phyloP scores from a whole-genome alignment of 2,329 filamentous ascomycete genomes.

The Apiospora kogelbergensis region DNA sequence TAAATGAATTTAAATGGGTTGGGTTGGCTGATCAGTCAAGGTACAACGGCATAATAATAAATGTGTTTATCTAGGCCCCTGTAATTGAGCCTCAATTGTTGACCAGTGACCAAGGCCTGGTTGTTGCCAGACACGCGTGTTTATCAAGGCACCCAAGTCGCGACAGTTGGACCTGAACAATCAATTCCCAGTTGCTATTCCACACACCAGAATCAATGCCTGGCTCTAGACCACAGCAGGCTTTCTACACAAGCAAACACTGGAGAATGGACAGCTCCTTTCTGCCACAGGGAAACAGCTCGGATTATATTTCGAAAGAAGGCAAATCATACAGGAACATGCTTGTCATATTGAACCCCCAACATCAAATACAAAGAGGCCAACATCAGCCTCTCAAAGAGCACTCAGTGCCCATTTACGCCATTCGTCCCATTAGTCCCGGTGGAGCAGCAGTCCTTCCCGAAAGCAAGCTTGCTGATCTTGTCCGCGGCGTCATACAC shows the following conservation, averaged over 20 bases:
- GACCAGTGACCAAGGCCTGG: too few species aligned
- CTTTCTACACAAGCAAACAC: too few species aligned
- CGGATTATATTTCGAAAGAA: background rate
- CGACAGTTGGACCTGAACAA: too few species aligned
- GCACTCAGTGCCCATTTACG: background rate
- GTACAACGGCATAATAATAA: too few species aligned
- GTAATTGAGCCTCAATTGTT: too few species aligned
- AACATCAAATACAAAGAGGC: background rate
- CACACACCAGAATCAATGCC: background rate
- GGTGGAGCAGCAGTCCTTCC: slow-evolving; percentile 13
- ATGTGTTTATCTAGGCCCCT: too few species aligned
- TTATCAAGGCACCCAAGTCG: too few species aligned
- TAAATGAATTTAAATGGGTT: background rate
- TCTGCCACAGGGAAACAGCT: background rate
- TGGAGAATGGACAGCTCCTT: background rate
- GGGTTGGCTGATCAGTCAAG: background rate
- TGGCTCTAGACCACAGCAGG: too few species aligned
- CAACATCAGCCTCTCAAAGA: slow-evolving; percentile 41
- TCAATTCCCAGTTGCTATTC: background rate
- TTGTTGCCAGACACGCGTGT: too few species aligned
- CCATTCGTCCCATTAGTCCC: background rate
- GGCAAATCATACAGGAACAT: background rate
- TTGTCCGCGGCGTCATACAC: slow-evolving; percentile 31
- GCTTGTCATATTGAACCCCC: background rate
- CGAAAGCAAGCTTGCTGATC: slow-evolving; percentile 30